Evolutionary conservation across 345 rosid species (phyloP).

Genomic region (Eucalyptus urophylla): DNA sequence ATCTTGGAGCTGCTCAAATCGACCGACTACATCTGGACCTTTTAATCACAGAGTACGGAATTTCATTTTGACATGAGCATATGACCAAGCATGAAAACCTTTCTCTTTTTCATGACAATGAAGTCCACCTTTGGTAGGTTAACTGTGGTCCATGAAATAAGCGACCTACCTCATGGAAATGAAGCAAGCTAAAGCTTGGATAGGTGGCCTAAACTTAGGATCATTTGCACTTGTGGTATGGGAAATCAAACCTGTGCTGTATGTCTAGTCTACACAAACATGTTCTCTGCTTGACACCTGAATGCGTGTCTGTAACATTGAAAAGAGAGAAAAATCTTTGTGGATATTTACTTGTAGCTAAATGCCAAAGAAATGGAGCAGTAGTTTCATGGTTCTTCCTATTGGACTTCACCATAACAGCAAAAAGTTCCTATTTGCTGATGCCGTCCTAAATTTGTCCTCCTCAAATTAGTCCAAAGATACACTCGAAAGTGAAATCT

Average conservation of each 20-base stretch:
- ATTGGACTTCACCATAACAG: not conserved
- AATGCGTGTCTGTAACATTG: not conserved
- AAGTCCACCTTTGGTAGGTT: not conserved
- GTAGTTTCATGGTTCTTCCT: not conserved
- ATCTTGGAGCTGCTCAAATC: constrained; percentile 96
- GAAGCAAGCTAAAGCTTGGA: not conserved
- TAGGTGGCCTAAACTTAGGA: not conserved
- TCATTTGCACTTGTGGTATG: not conserved
- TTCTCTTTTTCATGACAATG: not conserved
- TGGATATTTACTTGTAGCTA: not conserved
- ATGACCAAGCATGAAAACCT: not conserved
- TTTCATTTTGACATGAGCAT: not conserved
- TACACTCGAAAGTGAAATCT: not conserved
- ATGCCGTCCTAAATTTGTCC: not conserved
- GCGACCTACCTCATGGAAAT: not conserved
- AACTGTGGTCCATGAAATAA: not conserved
- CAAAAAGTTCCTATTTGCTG: not conserved
- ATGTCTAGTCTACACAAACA: not conserved
- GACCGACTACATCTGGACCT: constrained; percentile 77
- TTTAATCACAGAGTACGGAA: constrained; percentile 80
- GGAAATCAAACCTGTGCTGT: not conserved
- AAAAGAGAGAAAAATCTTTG: not conserved
- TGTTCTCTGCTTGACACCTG: not conserved
- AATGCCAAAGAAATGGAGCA: not conserved
- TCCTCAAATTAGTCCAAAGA: not conserved